These are phyloP conservation scores for Crithidia thermophila DNA, from an alignment of 208 protist species.

Conservation along the genomic window DNA sequence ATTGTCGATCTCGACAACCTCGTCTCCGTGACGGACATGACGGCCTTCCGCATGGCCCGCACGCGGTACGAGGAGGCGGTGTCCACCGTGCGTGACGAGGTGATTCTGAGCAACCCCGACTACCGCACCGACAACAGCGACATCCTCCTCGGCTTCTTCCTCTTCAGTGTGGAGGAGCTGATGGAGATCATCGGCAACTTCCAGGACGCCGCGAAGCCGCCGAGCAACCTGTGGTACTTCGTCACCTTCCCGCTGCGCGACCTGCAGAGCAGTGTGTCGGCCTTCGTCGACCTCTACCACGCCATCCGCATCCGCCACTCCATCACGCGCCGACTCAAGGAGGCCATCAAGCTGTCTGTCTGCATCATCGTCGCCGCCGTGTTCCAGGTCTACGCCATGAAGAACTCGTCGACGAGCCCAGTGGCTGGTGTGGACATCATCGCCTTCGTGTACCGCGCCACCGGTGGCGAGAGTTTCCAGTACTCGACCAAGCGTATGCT, in stretches of 20 bases:
- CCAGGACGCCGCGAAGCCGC: constrained; percentile 37
- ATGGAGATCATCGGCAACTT: constrained; percentile 69
- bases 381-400: constrained; percentile 81
- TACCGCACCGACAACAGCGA: constrained; percentile 83
- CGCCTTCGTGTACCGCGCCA: constrained; percentile 78
- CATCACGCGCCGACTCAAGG: constrained; percentile 81
- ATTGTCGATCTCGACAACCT: constrained; percentile 65
- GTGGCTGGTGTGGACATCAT: constrained; percentile 80
- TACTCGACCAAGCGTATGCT: constrained; percentile 82
- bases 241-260: constrained; percentile 55
- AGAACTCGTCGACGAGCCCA: constrained; percentile 59
- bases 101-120: constrained; percentile 83
- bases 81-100: constrained; percentile 67
- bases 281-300: constrained; percentile 41
- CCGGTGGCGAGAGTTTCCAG: constrained; percentile 82
- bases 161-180: constrained; percentile 84
- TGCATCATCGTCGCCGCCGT: constrained; percentile 70
- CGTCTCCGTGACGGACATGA: constrained; percentile 60
- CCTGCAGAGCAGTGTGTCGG: constrained; percentile 51
- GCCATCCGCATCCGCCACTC: constrained; percentile 49
- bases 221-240: constrained; percentile 64
- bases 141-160: constrained; percentile 82
- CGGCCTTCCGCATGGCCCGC: constrained; percentile 50
- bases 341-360: constrained; percentile 80
- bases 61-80: constrained; percentile 72